Conservation (phyloP, 1,139 yeast species). For the Suhomyces yuchorum region DNA sequence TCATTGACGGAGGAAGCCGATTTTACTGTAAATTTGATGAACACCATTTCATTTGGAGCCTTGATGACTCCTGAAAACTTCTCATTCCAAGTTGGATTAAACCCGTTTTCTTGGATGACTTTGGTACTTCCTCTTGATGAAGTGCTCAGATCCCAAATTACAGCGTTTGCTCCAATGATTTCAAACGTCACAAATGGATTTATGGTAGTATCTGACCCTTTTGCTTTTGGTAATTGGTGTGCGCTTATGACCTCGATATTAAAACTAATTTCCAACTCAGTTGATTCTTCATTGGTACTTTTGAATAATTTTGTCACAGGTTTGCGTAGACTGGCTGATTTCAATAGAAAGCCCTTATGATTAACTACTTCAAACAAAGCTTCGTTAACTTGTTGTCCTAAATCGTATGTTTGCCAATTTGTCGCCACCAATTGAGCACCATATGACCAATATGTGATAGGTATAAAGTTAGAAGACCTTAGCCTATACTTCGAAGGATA, state of each 20-base stretch:
- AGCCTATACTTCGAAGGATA: conserved; percentile 83
- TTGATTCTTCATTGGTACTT: conserved; percentile 6
- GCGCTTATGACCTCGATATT: conserved; percentile 69
- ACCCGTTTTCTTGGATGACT: conserved; percentile 63
- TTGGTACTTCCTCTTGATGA: conserved; percentile 32
- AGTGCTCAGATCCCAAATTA: conserved; percentile 26
- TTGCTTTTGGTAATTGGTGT: conserved; percentile 78
- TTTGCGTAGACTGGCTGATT: conserved; percentile 55
- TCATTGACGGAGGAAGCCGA: conserved; percentile 26
- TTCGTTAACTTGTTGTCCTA: conserved; percentile 87
- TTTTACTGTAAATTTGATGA: conserved; percentile 34
- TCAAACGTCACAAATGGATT: conserved; percentile 65
- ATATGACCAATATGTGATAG: conserved; percentile 74
- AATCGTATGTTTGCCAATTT: conserved; percentile 93
- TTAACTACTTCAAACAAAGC: conserved; percentile 69
- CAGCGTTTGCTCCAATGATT: conserved; percentile 43
- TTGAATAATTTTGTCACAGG: conserved; percentile 34
- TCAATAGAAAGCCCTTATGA: conserved; percentile 73
- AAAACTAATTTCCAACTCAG: conserved; percentile 19
- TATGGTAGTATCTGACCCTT: conserved; percentile 40
- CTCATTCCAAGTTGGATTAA: conserved; percentile 82
- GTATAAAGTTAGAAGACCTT: conserved; percentile 78
- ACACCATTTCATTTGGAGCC: conserved; percentile 44
- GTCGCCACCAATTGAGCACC: conserved; percentile 97
- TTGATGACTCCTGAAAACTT: conserved; percentile 47